phyloP scores from a whole-genome alignment of 2,329 filamentous ascomycete genomes.

The Alternaria sp. region DNA sequence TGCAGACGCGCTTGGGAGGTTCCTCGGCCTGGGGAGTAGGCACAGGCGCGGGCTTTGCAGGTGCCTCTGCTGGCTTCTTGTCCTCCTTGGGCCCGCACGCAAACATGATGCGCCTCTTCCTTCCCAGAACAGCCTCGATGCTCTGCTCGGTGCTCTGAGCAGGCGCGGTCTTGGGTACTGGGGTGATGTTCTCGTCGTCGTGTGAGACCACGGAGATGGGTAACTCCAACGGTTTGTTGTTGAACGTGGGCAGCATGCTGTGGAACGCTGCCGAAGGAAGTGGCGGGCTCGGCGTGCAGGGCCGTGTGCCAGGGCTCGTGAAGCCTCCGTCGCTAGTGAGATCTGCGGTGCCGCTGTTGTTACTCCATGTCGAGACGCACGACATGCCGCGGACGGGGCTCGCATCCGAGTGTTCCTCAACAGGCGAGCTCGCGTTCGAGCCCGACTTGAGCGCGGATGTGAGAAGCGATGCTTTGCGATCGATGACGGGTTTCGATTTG shows the following conservation, averaged over 20 bases:
- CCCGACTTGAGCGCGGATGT: constrained; percentile 76
- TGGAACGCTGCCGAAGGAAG: constrained; percentile 62
- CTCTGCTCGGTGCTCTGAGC: constrained; percentile 58
- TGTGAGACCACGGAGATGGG: constrained; percentile 47
- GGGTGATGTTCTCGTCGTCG: constrained; percentile 42
- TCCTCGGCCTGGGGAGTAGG: constrained; percentile 27
- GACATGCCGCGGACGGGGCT: constrained; percentile 52
- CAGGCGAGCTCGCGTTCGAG: constrained; percentile 47
- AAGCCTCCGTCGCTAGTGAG: constrained; percentile 93
- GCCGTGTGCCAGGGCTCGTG: constrained; percentile 81
- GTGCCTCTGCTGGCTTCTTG: constrained; percentile 44
- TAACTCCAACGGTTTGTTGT: constrained; percentile 47
- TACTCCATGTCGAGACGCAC: constrained; percentile 75
- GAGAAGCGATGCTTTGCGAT: constrained; percentile 77
- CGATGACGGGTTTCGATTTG: constrained; percentile 58
- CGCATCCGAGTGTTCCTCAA: constrained; percentile 51
- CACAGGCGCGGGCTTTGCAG: constrained; percentile 25
- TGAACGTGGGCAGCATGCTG: constrained; percentile 45
- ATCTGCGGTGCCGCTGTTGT: constrained; percentile 81
- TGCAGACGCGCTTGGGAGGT: constrained; percentile 62
- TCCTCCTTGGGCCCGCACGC: constrained; percentile 70
- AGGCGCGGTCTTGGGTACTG: constrained; percentile 28
- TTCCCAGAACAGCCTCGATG: constrained; percentile 69
- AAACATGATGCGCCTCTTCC: constrained; percentile 92
- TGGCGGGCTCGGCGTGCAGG: constrained; percentile 89